Conservation (phyloP, 2,329 filamentous ascomycete genomes). For the Podosphaera fusca region DNA sequence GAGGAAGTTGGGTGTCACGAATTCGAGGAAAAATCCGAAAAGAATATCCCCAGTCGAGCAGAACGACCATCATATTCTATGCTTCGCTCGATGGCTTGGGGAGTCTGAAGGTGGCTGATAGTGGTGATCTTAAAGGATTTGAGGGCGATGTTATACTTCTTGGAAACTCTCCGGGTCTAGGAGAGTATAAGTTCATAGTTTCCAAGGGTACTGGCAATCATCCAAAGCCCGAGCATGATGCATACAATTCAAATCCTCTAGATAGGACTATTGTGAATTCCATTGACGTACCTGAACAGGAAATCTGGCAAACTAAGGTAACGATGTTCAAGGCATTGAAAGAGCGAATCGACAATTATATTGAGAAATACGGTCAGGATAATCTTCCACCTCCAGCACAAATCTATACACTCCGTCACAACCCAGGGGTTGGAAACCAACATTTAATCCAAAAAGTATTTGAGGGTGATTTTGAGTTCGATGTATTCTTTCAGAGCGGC, state of each 20-base stretch:
- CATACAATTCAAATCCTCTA: slow-evolving; percentile 44
- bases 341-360: slow-evolving; percentile 32
- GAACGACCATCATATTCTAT: slow-evolving; percentile 65
- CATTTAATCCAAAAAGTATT: slow-evolving; percentile 86
- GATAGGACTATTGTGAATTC: slow-evolving; percentile 59
- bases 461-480: slow-evolving; percentile 76
- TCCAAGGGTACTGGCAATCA: slow-evolving; percentile 45
- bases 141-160: slow-evolving; percentile 41
- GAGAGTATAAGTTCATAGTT: slow-evolving; percentile 56
- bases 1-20: slow-evolving; percentile 78
- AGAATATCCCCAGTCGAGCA: slow-evolving; percentile 35
- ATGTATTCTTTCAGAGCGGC: slow-evolving; percentile 67
- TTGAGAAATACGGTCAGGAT: slow-evolving; percentile 35
- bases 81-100: slow-evolving; percentile 56
- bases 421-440: slow-evolving; percentile 48
- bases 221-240: slow-evolving; percentile 39
- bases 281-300: slow-evolving; percentile 37
- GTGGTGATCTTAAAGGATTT: slow-evolving; percentile 29
- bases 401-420: slow-evolving; percentile 55
- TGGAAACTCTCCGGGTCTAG: slow-evolving; percentile 49
- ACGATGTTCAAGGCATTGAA: slow-evolving; percentile 41
- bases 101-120: slow-evolving; percentile 34
- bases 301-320: slow-evolving; percentile 67
- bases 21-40: slow-evolving; percentile 61
- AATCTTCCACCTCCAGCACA: slow-evolving; percentile 64